Percentiles rank a stretch among this genome's conserved stretches.
Conservation (phyloP, 2,329 filamentous ascomycete genomes). For the Nigrospora osmanthi region DNA sequence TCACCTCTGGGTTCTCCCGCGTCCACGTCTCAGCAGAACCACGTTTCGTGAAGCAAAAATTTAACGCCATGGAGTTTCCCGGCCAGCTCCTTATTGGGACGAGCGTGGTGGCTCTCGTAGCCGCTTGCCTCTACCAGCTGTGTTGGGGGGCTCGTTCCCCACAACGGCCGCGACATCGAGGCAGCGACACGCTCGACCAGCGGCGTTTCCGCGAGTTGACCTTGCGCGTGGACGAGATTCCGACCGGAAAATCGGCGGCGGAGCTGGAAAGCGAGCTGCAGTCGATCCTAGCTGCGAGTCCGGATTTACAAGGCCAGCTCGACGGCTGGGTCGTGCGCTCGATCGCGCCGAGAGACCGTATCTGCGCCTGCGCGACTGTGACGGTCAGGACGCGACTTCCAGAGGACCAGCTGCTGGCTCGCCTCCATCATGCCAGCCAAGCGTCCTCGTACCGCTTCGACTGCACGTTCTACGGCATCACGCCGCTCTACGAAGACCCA, state of each 20-base stretch:
- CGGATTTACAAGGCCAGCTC: neutral
- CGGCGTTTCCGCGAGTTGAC: neutral
- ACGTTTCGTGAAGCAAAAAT: neutral
- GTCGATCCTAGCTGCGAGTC: slow-evolving; percentile 1
- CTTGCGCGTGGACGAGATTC: slow-evolving; percentile 2
- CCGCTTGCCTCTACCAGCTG: neutral
- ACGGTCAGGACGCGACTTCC: slow-evolving; percentile 3
- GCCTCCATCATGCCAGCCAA: neutral
- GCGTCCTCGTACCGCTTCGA: slow-evolving; percentile 6
- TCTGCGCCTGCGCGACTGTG: slow-evolving; percentile 5
- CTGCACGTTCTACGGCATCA: slow-evolving; percentile 15
- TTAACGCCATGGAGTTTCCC: neutral
- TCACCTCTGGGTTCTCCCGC: neutral
- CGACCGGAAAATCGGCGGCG: neutral
- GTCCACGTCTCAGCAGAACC: neutral
- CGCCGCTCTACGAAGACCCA: slow-evolving; percentile 13
- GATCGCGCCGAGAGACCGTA: slow-evolving; percentile 1
- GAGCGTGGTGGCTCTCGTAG: neutral
- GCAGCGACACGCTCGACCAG: neutral
- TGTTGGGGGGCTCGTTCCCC: neutral
- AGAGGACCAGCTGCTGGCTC: neutral
- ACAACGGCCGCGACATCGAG: neutral
- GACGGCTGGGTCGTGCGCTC: neutral
- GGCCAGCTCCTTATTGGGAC: neutral
- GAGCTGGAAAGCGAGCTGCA: neutral